Evolutionary conservation across 345 rosid genomes (phyloP).

Genomic region (Balakata baccata): DNA sequence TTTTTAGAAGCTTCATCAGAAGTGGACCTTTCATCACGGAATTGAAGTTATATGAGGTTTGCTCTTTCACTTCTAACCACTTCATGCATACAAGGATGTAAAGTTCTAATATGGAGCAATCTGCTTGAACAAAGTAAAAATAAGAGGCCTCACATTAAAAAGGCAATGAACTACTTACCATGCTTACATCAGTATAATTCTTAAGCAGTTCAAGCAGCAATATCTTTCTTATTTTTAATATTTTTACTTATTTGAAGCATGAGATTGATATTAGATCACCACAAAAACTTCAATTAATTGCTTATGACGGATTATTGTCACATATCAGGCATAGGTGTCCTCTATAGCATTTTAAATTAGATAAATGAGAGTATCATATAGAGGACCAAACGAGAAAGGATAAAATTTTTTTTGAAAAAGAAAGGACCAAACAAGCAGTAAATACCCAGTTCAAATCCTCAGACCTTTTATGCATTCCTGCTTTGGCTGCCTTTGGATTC

Average conservation of each 20-base stretch:
- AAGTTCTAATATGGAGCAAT: constrained; percentile 86
- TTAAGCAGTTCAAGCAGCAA: not conserved
- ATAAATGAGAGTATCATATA: not conserved
- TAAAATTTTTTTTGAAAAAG: not conserved
- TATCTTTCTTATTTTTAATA: not conserved
- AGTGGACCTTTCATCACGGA: constrained; percentile 78
- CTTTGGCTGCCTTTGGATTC: constrained; percentile 70
- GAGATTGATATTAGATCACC: not conserved
- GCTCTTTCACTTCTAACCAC: constrained; percentile 83
- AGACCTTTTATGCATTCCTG: constrained; percentile 74
- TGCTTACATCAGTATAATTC: not conserved
- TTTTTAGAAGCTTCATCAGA: constrained; percentile 7
- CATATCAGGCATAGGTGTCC: not conserved
- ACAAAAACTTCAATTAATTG: not conserved
- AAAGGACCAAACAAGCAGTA: not conserved
- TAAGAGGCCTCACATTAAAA: not conserved
- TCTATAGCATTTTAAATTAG: not conserved
- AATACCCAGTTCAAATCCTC: not conserved
- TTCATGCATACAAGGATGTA: constrained; percentile 83
- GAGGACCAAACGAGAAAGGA: not conserved
- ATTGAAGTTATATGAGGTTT: constrained; percentile 72
- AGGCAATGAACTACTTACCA: not conserved
- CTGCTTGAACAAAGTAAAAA: constrained; percentile 35
- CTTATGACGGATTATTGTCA: not conserved
- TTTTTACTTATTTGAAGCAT: too few relatives aligned